Evolutionary conservation across 2,329 filamentous ascomycete genomes (phyloP).

Genomic region (Penicillium janthinellum): DNA sequence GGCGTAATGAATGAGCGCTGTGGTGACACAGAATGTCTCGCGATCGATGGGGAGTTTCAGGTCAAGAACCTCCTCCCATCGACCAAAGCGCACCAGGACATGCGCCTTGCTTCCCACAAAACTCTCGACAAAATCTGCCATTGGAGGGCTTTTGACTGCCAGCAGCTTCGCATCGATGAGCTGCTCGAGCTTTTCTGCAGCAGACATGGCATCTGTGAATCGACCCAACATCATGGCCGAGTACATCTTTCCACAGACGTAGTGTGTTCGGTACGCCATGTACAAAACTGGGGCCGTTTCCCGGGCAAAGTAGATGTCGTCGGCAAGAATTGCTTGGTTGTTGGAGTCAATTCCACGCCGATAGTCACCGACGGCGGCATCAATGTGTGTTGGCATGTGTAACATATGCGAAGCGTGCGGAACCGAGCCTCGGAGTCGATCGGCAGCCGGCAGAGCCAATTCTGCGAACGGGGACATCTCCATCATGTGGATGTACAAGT

Average conservation of each 20-base stretch:
- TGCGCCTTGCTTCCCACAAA: conserved; percentile 68
- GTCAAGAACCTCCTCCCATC: conserved; percentile 65
- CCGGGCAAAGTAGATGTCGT: conserved; percentile 63
- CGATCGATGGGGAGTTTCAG: conserved; percentile 52
- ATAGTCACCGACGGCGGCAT: conserved; percentile 73
- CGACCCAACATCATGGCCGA: conserved; percentile 21
- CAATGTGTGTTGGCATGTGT: conserved; percentile 77
- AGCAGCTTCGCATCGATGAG: conserved; percentile 9
- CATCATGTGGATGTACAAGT: conserved; percentile 74
- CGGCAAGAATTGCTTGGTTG: conserved; percentile 63
- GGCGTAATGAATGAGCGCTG: conserved; percentile 66
- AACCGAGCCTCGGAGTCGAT: conserved; percentile 62
- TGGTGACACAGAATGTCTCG: conserved; percentile 62
- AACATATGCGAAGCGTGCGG: conserved; percentile 69
- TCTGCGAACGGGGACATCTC: conserved; percentile 72
- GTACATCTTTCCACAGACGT: conserved; percentile 22
- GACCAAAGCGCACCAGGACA: conserved; percentile 70
- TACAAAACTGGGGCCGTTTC: conserved; percentile 17
- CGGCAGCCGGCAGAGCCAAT: conserved; percentile 59
- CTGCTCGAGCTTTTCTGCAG: conserved; percentile 18
- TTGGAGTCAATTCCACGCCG: conserved; percentile 66
- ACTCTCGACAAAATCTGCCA: conserved; percentile 75
- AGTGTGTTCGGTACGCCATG: conserved; percentile 27
- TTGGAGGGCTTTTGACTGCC: conserved; percentile 65
- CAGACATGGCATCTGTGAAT: conserved; percentile 18